These are phyloP conservation scores for Lachancea cidri DNA, from an alignment of 805 yeast species.

Conservation along the genomic window DNA sequence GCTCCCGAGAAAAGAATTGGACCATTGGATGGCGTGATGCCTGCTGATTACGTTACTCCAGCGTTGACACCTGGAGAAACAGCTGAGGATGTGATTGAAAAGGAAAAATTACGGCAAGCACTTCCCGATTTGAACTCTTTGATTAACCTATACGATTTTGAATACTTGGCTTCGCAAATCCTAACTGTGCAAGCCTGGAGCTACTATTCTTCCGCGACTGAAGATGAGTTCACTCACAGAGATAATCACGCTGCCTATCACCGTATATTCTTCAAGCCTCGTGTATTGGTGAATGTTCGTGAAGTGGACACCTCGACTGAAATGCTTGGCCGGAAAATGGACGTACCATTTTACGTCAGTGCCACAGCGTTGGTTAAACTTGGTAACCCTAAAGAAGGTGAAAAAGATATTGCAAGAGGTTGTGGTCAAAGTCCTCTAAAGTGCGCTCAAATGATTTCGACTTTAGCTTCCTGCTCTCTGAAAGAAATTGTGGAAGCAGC, in stretches of 20 bases:
- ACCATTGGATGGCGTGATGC: conserved; percentile 36
- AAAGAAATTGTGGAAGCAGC: conserved; percentile 79
- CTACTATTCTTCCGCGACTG: conserved; percentile 86
- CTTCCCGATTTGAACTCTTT: conserved; percentile 69
- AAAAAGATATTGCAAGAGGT: conserved; percentile 77
- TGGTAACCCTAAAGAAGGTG: conserved; percentile 87
- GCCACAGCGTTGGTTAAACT: conserved; percentile 91
- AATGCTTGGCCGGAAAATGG: conserved; percentile 64
- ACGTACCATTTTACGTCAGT: conserved; percentile 80
- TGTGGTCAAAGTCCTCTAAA: conserved; percentile 64
- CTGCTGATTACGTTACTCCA: conserved; percentile 23
- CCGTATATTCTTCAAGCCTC: conserved; percentile 81
- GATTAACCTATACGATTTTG: conserved; percentile 81
- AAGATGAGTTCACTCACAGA: conserved; percentile 85
- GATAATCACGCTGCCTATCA: conserved; percentile 91
- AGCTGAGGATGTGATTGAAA: conserved; percentile 25
- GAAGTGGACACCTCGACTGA: conserved; percentile 63
- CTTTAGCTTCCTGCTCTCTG: conserved; percentile 81
- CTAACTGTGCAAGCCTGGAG: conserved; percentile 84
- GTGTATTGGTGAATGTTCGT: conserved; percentile 75
- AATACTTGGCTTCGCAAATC: conserved; percentile 74
- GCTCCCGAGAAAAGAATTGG: conserved; percentile 61
- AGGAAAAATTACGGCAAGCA: conserved; percentile 32
- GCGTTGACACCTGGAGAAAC: conserved; percentile 34
- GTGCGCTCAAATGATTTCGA: conserved; percentile 79